Evolutionary conservation across 768 basidiomycete species (phyloP).

Genomic region (Gyrodon lividus): DNA sequence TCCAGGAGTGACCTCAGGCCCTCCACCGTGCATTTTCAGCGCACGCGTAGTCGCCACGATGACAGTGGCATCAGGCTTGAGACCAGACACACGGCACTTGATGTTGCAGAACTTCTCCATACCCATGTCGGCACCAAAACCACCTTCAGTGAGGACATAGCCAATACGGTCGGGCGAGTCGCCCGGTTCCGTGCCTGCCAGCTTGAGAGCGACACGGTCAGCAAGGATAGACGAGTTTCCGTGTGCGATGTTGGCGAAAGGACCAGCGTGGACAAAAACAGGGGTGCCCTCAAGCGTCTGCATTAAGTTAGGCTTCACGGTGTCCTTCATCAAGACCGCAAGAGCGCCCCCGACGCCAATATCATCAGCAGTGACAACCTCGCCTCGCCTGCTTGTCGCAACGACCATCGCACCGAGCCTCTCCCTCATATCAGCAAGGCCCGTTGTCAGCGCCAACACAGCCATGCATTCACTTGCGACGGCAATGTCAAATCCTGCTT

Average conservation of each 20-base stretch:
- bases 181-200: slow-evolving; percentile 92
- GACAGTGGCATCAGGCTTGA: slow-evolving; percentile 90
- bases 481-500: slow-evolving; percentile 93
- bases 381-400: slow-evolving; percentile 86
- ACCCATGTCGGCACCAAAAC: slow-evolving; percentile 98
- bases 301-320: slow-evolving; percentile 99
- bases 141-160: slow-evolving; percentile 97
- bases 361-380: slow-evolving; percentile 94
- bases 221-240: slow-evolving; percentile 98
- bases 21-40: slow-evolving; percentile 99
- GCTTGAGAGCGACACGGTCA: slow-evolving; percentile 95
- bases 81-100: slow-evolving; percentile 92
- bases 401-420: slow-evolving; percentile 97
- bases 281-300: slow-evolving; percentile 98
- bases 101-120: slow-evolving; percentile 99
- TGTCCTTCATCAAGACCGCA: slow-evolving; percentile 97
- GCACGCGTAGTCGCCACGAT: slow-evolving; percentile 98
- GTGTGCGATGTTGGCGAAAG: slow-evolving; percentile 99
- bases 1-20: slow-evolving; percentile 93
- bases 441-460: slow-evolving; percentile 87
- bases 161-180: slow-evolving; percentile 79
- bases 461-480: slow-evolving; percentile 99
- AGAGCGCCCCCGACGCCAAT: slow-evolving; percentile 93
- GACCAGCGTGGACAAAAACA: slow-evolving; percentile 98
- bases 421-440: slow-evolving; percentile 87